A percentile compares a stretch with the other conserved stretches of the same genome.
Evolutionary conservation across 176 grass and related monocot species (phyloP).

Genomic region (Lolium rigidum): DNA sequence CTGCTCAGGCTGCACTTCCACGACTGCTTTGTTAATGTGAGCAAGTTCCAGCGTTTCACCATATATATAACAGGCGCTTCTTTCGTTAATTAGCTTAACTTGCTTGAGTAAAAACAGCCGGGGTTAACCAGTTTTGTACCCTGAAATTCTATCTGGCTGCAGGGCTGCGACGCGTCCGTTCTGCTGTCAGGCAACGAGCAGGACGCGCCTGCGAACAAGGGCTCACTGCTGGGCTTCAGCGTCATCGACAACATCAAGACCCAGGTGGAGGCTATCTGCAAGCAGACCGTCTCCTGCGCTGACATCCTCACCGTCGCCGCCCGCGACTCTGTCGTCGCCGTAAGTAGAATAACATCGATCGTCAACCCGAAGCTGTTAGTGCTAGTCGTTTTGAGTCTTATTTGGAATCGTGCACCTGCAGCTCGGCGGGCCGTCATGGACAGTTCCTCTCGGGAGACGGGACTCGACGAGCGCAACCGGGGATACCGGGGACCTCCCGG

Average conservation of each 20-base stretch:
- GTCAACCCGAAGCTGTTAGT: no score
- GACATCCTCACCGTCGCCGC: constrained; percentile 69
- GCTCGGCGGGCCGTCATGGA: constrained; percentile 54
- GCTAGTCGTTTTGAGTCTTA: not conserved
- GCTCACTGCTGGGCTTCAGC: not conserved
- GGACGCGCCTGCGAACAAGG: not conserved
- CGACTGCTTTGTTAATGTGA: constrained; percentile 76
- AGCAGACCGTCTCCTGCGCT: constrained; percentile 69
- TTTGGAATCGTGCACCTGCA: not conserved
- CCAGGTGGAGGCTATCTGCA: constrained; percentile 59
- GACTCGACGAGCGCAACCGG: constrained; percentile 43
- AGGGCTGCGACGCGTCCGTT: constrained; percentile 81
- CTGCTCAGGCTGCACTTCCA: constrained; percentile 87
- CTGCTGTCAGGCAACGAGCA: constrained; percentile 59
- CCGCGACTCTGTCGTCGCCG: constrained; percentile 69
- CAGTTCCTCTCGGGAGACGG: constrained; percentile 42
- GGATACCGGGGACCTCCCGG: not conserved
- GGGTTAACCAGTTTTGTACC: not conserved
- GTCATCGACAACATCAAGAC: constrained; percentile 70
- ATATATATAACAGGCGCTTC: not conserved
- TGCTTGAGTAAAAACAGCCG: not conserved
- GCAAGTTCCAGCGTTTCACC: constrained; percentile 44
- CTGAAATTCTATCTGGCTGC: not conserved
- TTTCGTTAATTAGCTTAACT: not conserved
- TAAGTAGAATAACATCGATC: constrained; percentile 7